Evolutionary conservation across 345 rosid species (phyloP).

Genomic region (Mallotus nudiflorus): DNA sequence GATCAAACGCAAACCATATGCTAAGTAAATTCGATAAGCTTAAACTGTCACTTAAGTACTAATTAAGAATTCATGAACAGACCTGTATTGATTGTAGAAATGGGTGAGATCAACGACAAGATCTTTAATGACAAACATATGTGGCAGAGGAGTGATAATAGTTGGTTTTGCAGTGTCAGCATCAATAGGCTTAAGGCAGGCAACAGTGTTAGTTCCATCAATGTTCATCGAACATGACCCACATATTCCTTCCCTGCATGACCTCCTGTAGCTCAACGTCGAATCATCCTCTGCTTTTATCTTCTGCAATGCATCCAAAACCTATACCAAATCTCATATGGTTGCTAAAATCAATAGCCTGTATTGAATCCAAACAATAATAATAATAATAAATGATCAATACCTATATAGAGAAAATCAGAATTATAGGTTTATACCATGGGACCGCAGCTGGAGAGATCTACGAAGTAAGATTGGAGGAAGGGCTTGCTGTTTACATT

Average conservation of each 20-base stretch:
- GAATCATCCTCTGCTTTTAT: slow-evolving; percentile 68
- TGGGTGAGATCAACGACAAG: slow-evolving; percentile 66
- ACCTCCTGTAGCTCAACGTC: slow-evolving; percentile 58
- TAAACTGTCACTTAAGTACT: too few relatives aligned
- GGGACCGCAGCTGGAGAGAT: slow-evolving; percentile 62
- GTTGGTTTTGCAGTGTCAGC: slow-evolving; percentile 44
- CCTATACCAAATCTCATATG: slow-evolving; percentile 37
- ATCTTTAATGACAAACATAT: slow-evolving; percentile 65
- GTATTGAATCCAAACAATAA: too few relatives aligned
- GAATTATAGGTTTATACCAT: slow-evolving; percentile 25
- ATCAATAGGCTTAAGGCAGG: slow-evolving; percentile 60
- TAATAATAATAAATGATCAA: too few relatives aligned
- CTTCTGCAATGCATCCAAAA: slow-evolving; percentile 65
- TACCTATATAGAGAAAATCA: neutral
- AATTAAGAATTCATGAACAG: neutral
- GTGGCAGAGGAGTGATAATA: slow-evolving; percentile 64
- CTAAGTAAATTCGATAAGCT: too few relatives aligned
- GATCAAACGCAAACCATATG: neutral
- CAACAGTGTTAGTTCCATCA: slow-evolving; percentile 67
- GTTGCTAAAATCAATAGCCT: too few relatives aligned
- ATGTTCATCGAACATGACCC: slow-evolving; percentile 77
- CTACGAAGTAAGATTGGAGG: slow-evolving; percentile 55
- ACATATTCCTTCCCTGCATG: slow-evolving; percentile 76
- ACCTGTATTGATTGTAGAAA: slow-evolving; percentile 68
- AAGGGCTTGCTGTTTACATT: slow-evolving; percentile 49